These are phyloP conservation scores for Tilletiaria anomala DNA, from an alignment of 1,284 basidiomycete species.

Conservation along the genomic window DNA sequence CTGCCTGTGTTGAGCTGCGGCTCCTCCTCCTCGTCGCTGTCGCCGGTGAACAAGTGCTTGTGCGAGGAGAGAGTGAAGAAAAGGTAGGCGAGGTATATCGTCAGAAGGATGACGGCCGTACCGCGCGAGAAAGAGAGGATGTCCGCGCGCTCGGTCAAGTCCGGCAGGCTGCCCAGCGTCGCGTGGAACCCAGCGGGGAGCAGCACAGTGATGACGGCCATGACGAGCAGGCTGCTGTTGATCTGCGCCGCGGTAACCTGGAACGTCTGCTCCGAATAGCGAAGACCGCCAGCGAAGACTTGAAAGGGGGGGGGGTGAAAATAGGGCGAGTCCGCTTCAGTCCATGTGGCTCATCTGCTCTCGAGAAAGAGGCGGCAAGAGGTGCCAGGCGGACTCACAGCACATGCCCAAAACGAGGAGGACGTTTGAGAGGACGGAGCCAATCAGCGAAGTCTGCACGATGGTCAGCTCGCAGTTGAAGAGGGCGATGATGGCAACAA, in stretches of 20 bases:
- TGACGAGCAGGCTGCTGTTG: constrained; percentile 20
- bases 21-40: constrained; percentile 17
- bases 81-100: constrained; percentile 30
- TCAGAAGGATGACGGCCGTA: constrained; percentile 17
- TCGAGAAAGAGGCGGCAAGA: too few species aligned
- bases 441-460: constrained; percentile 26
- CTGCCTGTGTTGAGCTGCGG: constrained; percentile 19
- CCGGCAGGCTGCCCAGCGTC: constrained; percentile 11
- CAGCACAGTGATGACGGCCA: constrained; percentile 31
- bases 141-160: constrained; percentile 17
- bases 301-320: too few species aligned
- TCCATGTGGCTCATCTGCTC: too few species aligned
- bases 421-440: constrained; percentile 27
- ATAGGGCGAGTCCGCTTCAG: too few species aligned
- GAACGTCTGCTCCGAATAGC: constrained; percentile 22
- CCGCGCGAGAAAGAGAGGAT: constrained; percentile 25
- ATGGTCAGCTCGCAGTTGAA: constrained; percentile 29
- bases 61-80: constrained; percentile 18
- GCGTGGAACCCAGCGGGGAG: constrained; percentile 31
- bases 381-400: too few species aligned
- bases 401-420: constrained; percentile 26
- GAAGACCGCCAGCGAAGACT: constrained; percentile 29
- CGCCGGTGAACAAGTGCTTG: constrained; percentile 20
- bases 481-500: constrained; percentile 31
- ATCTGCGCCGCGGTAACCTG: constrained; percentile 16